Evolutionary conservation across 495 filamentous ascomycete species (phyloP), one percentile per base, ranked within the genome.

Genomic region (Talaromyces ruber): DNA sequence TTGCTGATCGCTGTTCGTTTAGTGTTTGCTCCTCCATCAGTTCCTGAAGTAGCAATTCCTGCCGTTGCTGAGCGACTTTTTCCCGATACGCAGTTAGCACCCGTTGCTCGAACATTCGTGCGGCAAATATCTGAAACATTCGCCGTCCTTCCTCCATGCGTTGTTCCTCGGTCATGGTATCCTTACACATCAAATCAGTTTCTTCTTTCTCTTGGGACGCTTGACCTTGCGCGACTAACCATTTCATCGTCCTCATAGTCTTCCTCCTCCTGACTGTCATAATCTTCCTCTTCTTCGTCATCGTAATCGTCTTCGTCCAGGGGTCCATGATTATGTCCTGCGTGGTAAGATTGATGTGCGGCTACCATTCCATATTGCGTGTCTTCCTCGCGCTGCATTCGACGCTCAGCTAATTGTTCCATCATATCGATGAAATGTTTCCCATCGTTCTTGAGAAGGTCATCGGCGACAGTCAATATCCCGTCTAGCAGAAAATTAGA

Each of bases 351-450:
- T 61, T 82, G 79, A 68, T 88, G 84, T 58, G 79, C 77, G 56
- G 82, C 80, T 22, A 79, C 75, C 28, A 85, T 83, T 34, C 80
- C 80, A 64, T 84, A 88, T 68, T 88, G 86, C 16, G 91, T 90
- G 71, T 97, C 92, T 73, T 94, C 91, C 76, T 98, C 94, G 34
- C 94, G 87, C 66, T 91, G 88, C 93, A 99, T 97, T 65, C 94
- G 86, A 62, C 93, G 89, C 75, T 99, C 95, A 11, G 94, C 95
- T 67, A 99, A 84, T 72, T 97, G 93, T 72, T 99, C 94, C 95
- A 99, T 99, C 94, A 99, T 98, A 74, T 99, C 94, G 74, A 99
- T 99, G 79, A 99, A 99, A 70, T 97, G 96, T 74, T 96, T 96
- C 70, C 94, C 94, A 72, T 99, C 94, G 72, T 99, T 99, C 74